These are phyloP conservation scores for Drechslerella coelobrocha DNA, from an alignment of 2,329 filamentous ascomycete species.

Conservation along the genomic window DNA sequence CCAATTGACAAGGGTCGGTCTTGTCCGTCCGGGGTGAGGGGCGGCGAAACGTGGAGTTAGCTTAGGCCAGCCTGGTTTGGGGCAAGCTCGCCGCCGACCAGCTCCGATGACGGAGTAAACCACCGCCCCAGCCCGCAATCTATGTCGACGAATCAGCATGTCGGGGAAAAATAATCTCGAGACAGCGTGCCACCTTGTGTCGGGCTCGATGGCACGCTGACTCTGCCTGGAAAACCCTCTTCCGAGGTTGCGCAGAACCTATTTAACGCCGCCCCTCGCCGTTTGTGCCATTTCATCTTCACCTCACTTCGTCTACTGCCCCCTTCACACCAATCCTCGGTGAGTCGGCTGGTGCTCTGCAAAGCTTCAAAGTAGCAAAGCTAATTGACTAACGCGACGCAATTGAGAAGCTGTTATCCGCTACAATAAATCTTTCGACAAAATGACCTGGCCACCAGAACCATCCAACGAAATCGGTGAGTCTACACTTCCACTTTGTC, in stretches of 20 bases:
- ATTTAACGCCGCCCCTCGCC: too few species aligned
- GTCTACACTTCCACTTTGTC: constrained; percentile 3
- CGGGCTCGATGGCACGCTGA: too few species aligned
- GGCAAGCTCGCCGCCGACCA: background rate
- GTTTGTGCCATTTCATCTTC: too few species aligned
- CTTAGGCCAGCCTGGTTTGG: background rate
- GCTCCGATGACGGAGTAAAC: constrained; percentile 46
- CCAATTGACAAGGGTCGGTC: too few species aligned
- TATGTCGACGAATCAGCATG: background rate
- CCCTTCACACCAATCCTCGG: too few species aligned
- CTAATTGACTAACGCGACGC: constrained; percentile 27
- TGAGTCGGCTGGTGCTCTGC: background rate
- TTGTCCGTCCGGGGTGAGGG: too few species aligned
- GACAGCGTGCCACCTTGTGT: too few species aligned
- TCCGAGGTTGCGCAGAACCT: too few species aligned
- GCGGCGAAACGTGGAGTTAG: too few species aligned
- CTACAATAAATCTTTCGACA: constrained; percentile 5
- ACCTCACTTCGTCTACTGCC: too few species aligned
- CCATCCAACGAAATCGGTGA: constrained; percentile 39
- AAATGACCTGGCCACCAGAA: constrained; percentile 46
- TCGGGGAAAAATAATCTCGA: background rate
- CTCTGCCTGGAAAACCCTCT: too few species aligned
- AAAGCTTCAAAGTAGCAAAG: constrained; percentile 5
- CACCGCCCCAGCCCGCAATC: constrained; percentile 15
- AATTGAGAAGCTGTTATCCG: constrained; percentile 21